phyloP scores from a whole-genome alignment of 306 rosid species.

The Casuarina cunninghamiana region DNA sequence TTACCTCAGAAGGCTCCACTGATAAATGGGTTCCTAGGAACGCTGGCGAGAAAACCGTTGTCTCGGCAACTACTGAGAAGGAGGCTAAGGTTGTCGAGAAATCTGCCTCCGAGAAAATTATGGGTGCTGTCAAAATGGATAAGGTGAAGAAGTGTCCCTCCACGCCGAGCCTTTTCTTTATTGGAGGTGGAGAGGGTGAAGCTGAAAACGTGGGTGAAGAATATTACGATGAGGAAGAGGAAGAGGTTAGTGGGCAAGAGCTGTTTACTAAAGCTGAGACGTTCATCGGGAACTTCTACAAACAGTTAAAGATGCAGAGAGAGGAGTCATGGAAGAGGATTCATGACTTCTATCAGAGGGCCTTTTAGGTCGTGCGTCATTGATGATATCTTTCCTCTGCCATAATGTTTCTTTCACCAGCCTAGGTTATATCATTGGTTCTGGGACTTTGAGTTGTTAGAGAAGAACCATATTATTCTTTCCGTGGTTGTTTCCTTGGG shows the following conservation, averaged over 20 bases:
- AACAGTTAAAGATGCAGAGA: slow-evolving; percentile 80
- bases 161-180: slow-evolving; percentile 58
- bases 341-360: slow-evolving; percentile 45
- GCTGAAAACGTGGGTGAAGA: slow-evolving; percentile 32
- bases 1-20: slow-evolving; percentile 24
- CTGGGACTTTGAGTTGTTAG: slow-evolving; percentile 14
- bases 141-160: slow-evolving; percentile 56
- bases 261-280: slow-evolving; percentile 71
- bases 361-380: slow-evolving; percentile 23
- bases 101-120: slow-evolving; percentile 39
- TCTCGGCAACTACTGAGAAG: slow-evolving; percentile 20
- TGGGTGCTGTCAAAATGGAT: slow-evolving; percentile 23
- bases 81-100: slow-evolving; percentile 34
- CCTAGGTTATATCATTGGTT: slow-evolving; percentile 21
- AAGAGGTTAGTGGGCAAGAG: slow-evolving; percentile 57
- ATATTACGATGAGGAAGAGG: slow-evolving; percentile 25
- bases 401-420: neutral
- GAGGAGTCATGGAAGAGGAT: slow-evolving; percentile 63
- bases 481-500: slow-evolving; percentile 17
- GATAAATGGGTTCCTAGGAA: slow-evolving; percentile 14
- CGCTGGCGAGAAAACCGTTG: neutral
- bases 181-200: slow-evolving; percentile 48
- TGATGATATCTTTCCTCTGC: neutral
- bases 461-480: slow-evolving; percentile 26
- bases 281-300: slow-evolving; percentile 77